These are phyloP conservation scores for Dipodascus geniculatus DNA, from an alignment of 805 yeast species.

Conservation along the genomic window DNA sequence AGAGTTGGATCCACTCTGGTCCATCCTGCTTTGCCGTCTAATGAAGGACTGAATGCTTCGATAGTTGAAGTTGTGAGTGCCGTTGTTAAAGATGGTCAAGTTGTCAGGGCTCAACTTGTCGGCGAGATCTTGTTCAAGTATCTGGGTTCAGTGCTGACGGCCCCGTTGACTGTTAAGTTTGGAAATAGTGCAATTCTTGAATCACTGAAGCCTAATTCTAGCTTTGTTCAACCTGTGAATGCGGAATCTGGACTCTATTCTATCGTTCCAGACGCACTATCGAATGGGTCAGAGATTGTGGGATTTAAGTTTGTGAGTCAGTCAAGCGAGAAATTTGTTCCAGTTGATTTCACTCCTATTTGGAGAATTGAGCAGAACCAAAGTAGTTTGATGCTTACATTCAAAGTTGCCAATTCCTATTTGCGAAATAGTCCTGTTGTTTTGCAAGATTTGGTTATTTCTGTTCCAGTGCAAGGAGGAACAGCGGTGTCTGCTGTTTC, in stretches of 20 bases:
- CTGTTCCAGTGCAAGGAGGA: slow-evolving; percentile 53
- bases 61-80: slow-evolving; percentile 81
- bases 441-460: slow-evolving; percentile 48
- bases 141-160: slow-evolving; percentile 29
- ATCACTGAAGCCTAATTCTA: slow-evolving; percentile 39
- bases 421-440: slow-evolving; percentile 22
- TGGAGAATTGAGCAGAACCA: slow-evolving; percentile 86
- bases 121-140: slow-evolving; percentile 85
- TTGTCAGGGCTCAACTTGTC: slow-evolving; percentile 47
- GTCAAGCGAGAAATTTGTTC: slow-evolving; percentile 35
- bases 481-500: slow-evolving; percentile 60
- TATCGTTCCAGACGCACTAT: slow-evolving; percentile 5
- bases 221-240: slow-evolving; percentile 35
- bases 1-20: slow-evolving; percentile 9
- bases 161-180: slow-evolving; percentile 33
- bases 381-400: slow-evolving; percentile 70
- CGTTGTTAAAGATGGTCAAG: slow-evolving; percentile 53
- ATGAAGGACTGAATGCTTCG: slow-evolving; percentile 47
- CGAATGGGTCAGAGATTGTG: slow-evolving; percentile 34
- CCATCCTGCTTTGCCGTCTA: slow-evolving; percentile 22
- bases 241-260: slow-evolving; percentile 7
- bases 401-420: slow-evolving; percentile 43
- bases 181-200: slow-evolving; percentile 32
- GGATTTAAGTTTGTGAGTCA: slow-evolving; percentile 60
- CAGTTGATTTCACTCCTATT: slow-evolving; percentile 62